Base-by-base conservation (phyloP, 495 filamentous ascomycete genomes). In the Daldinia loculata region DNA sequence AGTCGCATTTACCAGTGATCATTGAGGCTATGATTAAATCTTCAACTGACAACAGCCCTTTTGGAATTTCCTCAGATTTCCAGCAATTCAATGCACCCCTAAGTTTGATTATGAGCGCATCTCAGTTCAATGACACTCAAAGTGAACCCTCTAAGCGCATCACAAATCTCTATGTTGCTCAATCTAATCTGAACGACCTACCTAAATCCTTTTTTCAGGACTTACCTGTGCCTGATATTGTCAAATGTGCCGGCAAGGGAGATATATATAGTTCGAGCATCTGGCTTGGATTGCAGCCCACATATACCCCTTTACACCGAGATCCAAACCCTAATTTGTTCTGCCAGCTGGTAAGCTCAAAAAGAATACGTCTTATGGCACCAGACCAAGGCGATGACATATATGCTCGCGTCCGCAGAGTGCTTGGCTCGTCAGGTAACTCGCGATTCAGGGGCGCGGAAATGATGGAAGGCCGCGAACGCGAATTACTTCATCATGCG, bases 281-380 rank as follows among this genome's bases (percentile, higher is more conserved):
- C 26, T 99, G 95, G 95, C 84, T 98, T 5, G 95, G 95, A 9
- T 80, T 90, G 4, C 86, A 93, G 34, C 91, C 92, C 1, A 98
- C 94, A 0, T 91, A 91, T 74, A 98, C 95, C 0, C 93, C 95
- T 6, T 84, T 96, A 9, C 95, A 99, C 80, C 85, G 89, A 22
- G 95, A 99, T 75, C 95, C 95, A 0, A 99, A 99, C 71, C 93
- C 93, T 7, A 99, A 99, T 75, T 74, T 97, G 0, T 97, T 98
- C 77, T 87, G 92, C 39, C 95, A 99, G 78, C 77, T 99, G 17
- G 86, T 87, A 6, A 89, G 93, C 4, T 77, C 72, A 68, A 99
- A 99, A 75, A 76, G 81, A 1, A 85, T 97, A 45, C 81, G 94
- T n/a, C 69, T 98, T 11, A 81, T 92, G 41, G 74, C 82, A 12